Conservation (phyloP, 257 asterid species). For the Prunella vulgaris region DNA sequence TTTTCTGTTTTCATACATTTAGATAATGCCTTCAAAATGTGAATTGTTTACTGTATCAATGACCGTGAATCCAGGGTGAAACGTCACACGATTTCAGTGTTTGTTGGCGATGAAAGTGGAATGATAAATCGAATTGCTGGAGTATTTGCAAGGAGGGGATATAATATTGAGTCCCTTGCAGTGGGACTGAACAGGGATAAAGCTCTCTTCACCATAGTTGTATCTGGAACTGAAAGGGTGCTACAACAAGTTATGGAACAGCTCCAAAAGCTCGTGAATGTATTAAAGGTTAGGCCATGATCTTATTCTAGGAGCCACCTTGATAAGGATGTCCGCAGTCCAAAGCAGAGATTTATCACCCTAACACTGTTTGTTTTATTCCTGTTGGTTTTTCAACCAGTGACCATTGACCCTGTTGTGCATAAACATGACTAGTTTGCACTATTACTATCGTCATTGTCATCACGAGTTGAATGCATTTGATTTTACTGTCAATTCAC, state of each 20-base stretch:
- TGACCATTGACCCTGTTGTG: too few relatives aligned
- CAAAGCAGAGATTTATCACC: not conserved
- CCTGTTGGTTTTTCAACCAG: too few relatives aligned
- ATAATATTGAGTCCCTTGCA: conserved; percentile 94
- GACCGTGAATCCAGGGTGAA: conserved; percentile 47
- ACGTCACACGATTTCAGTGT: conserved; percentile 81
- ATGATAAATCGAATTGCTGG: conserved; percentile 98
- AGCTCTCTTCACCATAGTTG: conserved; percentile 93
- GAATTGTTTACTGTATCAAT: not conserved
- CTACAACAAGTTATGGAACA: conserved; percentile 87
- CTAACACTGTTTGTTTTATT: too few relatives aligned
- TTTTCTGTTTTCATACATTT: not conserved
- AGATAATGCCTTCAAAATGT: not conserved
- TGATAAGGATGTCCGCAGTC: not conserved
- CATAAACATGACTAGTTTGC: not conserved
- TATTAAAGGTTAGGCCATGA: conserved; percentile 61
- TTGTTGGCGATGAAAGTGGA: conserved; percentile 99
- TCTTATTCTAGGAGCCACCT: not conserved
- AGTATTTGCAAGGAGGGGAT: conserved; percentile 95
- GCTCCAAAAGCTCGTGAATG: conserved; percentile 88
- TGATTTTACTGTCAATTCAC: not conserved
- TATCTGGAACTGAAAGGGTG: conserved; percentile 80
- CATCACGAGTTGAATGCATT: not conserved
- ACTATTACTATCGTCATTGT: not conserved
- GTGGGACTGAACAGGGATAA: conserved; percentile 96